Base-by-base conservation (phyloP, 2,329 filamentous ascomycete species). In the Pestalotiopsis sp. region DNA sequence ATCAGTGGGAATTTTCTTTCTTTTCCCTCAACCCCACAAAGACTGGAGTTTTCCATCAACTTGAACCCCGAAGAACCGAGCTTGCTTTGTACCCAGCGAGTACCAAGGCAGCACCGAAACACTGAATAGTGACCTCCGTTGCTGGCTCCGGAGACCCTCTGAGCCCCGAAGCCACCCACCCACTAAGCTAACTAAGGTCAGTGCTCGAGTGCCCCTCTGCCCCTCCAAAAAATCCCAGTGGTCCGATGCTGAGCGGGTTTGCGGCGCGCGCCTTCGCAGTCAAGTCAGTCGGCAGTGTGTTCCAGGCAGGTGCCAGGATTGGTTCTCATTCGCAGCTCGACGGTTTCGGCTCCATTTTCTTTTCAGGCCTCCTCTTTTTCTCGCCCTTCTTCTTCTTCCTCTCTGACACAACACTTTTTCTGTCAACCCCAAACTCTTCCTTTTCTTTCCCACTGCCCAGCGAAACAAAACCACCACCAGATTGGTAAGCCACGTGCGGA, bases 401-500 rank as follows among this genome's bases (percentile, higher is more conserved):
- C 36, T 57, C 38, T 52, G n/a, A 59, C 49, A 58, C 7, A 45
- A 64, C 23, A 23, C 61, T 52, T 31, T 17, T 52, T 49, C 13
- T 23, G n/a, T 49, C 39, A n/a, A 11, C 27, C 20, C 27, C 27
- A 62, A 52, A 52, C 45, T 52, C 20, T 20, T 49, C 20, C 17
- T 49, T 45, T n/a, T n/a, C 17, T 52, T 52, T 52, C 20, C 17
- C 45, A 52, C 45, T 52, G 45, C 45, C 20, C 59, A 62, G 59
- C 59, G 59, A 62, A 36, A 36, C n/a, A 13, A 17, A 17, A 17
- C 39, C n/a, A 45, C 62, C n/a, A 64, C 20, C 62, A 64, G 25
- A 64, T 52, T 64, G 62, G 39, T 49, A 38, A 64, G 14, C 39
- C 62, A 64, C 41, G n/a, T 31, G n/a, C 39, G 62, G 62, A 64